Evolutionary conservation across 148 eudicot species (phyloP).

Genomic region (Rhododendron kiyosumense): DNA sequence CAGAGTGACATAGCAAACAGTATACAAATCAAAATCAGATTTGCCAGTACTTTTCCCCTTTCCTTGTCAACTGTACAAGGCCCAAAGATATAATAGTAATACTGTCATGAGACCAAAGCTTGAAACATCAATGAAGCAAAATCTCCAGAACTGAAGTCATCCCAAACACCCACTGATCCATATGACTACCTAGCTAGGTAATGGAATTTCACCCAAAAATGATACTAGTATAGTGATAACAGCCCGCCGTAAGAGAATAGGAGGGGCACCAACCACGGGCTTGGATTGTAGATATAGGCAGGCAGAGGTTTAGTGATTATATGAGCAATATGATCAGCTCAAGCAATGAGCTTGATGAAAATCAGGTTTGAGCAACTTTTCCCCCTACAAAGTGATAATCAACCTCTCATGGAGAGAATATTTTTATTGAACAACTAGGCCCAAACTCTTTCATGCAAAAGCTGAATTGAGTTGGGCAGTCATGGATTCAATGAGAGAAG

Average conservation of each 20-base stretch:
- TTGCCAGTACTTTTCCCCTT: not conserved
- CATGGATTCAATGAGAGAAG: no score
- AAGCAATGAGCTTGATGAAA: not conserved
- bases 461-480: not conserved
- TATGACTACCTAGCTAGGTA: not conserved
- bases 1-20: not conserved
- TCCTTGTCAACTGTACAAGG: not conserved
- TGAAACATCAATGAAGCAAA: not conserved
- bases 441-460: not conserved
- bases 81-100: not conserved
- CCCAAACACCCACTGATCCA: not conserved
- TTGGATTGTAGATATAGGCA: not conserved
- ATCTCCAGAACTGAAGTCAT: not conserved
- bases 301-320: not conserved
- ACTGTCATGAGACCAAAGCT: not conserved
- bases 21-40: not conserved
- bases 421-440: not conserved
- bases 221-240: not conserved
- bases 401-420: not conserved
- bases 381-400: not conserved
- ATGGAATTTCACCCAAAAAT: not conserved
- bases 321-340: not conserved
- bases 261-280: not conserved
- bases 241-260: not conserved
- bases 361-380: not conserved